Percentiles rank a stretch among this genome's conserved stretches.
Evolutionary conservation across 257 asterid species (phyloP).

Genomic region (Prunella vulgaris): DNA sequence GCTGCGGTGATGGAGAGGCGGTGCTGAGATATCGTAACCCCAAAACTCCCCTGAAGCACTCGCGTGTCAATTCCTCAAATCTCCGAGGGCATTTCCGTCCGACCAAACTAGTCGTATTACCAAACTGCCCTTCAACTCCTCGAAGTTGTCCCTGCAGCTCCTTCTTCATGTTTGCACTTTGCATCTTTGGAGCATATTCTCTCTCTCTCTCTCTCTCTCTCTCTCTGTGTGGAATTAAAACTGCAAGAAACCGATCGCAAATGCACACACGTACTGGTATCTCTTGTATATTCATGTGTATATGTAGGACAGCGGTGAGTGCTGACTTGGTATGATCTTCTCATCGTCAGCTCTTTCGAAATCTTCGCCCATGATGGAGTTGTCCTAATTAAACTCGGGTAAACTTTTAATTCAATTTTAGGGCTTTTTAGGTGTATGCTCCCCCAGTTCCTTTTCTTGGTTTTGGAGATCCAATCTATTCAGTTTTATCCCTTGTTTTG

Average conservation of each 20-base stretch:
- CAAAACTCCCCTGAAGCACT: constrained; percentile 9
- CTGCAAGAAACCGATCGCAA: constrained; percentile 23
- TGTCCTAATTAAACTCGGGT: constrained; percentile 43
- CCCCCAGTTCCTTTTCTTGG: background rate
- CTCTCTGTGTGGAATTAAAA: constrained; percentile 16
- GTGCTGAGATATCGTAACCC: constrained; percentile 33
- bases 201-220: constrained; percentile 18
- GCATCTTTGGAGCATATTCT: constrained; percentile 57
- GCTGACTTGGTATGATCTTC: constrained; percentile 21
- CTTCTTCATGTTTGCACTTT: constrained; percentile 17
- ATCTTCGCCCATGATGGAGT: constrained; percentile 19
- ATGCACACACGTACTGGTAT: background rate
- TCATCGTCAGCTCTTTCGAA: constrained; percentile 19
- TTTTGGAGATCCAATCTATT: constrained; percentile 24
- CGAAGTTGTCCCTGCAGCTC: constrained; percentile 19
- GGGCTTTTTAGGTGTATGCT: background rate
- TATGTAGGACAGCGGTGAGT: background rate
- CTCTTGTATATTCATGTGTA: background rate
- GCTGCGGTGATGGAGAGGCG: constrained; percentile 10
- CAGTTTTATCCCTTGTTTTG: constrained; percentile 8
- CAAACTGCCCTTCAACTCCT: constrained; percentile 32
- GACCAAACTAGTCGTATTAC: background rate
- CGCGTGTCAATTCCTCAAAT: constrained; percentile 30
- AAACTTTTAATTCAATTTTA: constrained; percentile 15
- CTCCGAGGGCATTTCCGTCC: constrained; percentile 47